Base-by-base conservation (phyloP, 352 stramenopile species). In the Phytophthora sp. region DNA sequence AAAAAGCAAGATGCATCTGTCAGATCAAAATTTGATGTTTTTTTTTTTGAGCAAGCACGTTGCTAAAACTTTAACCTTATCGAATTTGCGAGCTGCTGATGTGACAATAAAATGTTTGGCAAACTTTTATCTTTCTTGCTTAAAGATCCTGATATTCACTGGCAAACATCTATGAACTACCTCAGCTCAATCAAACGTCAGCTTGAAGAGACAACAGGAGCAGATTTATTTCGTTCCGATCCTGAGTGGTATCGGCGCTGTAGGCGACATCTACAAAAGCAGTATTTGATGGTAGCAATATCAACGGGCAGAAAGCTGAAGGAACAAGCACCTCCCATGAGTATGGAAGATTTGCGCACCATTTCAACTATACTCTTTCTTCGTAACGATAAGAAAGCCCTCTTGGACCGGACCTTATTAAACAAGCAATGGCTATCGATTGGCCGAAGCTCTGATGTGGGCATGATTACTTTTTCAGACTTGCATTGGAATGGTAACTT, bases 81-180 rank as follows among this genome's bases (percentile, higher is more conserved):
- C 10, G 34, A 41, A 34, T n/a, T n/a, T n/a, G n/a, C n/a, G n/a
- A n/a, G n/a, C n/a, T n/a, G n/a, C n/a, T n/a, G n/a, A n/a, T n/a
- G n/a, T n/a, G n/a, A n/a, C n/a, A 41, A 41, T 7, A 17, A 41
- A 10, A 41, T 41, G 34, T 21, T 41, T 41, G 34, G 34, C 23
- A 23, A 41, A 8, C n/a, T 41, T 21, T 15, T 20, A 11, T 23
- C 34, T 10, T 41, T 41, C n/a, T 21, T 41, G 15, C 23, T 13
- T 21, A 41, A 41, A 23, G 34, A 41, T 21, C n/a, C 34, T 23
- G 13, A 41, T 15, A 41, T 45, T 17, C 24, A 51, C n/a, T 32
- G 54, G n/a, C 53, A 56, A 23, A 42, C 43, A n/a, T 55, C 43
- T 18, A 63, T 50, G 54, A 56, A 17, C 35, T 63, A 55, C 7